Percentiles rank a stretch among this genome's conserved stretches.
phyloP scores from a whole-genome alignment of 2,329 filamentous ascomycete genomes.

The Aphanocladium album region DNA sequence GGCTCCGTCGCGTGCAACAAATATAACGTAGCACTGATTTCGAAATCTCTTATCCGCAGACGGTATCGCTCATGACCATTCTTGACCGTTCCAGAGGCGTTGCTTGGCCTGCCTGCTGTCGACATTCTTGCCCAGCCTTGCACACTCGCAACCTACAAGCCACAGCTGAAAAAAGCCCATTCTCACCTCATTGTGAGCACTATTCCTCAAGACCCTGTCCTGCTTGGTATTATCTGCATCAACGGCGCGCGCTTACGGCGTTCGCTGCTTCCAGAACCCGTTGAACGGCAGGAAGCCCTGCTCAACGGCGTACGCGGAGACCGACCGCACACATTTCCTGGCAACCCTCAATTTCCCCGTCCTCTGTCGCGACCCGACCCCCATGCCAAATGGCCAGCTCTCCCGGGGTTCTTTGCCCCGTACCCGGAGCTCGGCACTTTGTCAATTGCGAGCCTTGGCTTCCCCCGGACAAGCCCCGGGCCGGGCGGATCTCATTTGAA shows the following conservation, averaged over 20 bases:
- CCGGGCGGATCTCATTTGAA: background rate
- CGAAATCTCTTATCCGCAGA: background rate
- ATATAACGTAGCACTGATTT: background rate
- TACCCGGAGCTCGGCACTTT: background rate
- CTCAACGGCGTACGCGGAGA: background rate
- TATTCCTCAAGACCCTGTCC: background rate
- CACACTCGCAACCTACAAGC: background rate
- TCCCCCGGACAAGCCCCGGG: background rate
- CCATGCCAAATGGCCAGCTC: background rate
- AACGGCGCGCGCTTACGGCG: background rate
- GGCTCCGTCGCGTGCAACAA: background rate
- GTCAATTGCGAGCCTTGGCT: background rate
- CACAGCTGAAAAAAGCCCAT: background rate
- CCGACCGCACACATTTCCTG: background rate
- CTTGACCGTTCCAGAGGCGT: background rate
- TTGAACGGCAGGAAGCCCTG: too few species aligned
- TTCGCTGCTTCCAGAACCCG: background rate
- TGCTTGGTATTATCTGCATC: background rate
- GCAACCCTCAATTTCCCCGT: background rate
- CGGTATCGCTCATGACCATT: background rate
- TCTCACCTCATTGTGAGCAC: slow-evolving; percentile 1
- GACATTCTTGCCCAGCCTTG: slow-evolving; percentile 9
- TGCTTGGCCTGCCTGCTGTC: background rate
- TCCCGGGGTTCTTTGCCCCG: background rate
- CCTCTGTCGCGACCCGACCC: background rate